phyloP scores from a whole-genome alignment of 768 basidiomycete genomes.

The Kwoniella dejecticola region DNA sequence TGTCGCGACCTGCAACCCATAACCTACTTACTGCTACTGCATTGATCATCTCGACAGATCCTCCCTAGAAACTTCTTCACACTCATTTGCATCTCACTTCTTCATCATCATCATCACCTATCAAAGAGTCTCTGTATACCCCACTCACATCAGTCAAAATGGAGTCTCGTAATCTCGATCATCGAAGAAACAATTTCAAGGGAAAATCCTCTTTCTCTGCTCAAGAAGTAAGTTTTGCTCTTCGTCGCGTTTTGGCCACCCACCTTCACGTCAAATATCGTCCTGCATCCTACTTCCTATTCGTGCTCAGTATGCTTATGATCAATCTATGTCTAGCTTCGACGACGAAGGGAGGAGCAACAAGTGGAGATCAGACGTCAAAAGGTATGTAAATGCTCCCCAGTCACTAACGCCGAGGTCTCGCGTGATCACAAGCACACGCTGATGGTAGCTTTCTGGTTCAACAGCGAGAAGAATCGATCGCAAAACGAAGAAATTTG shows the following conservation, averaged over 20 bases:
- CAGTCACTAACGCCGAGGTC: neutral
- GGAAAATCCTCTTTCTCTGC: conserved; percentile 56
- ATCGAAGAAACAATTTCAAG: conserved; percentile 55
- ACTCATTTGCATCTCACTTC: too few species aligned
- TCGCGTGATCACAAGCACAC: conserved; percentile 1
- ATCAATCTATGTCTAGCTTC: conserved; percentile 61
- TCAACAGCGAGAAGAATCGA: conserved; percentile 81
- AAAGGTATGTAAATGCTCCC: conserved; percentile 60
- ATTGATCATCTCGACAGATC: too few species aligned
- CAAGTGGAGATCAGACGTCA: conserved; percentile 98
- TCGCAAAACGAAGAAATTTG: conserved; percentile 95
- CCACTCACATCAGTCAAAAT: too few species aligned
- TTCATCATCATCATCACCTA: too few species aligned
- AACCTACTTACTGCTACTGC: too few species aligned
- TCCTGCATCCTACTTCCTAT: neutral
- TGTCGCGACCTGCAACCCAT: neutral
- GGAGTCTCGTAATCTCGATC: conserved; percentile 52
- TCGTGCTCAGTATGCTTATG: conserved; percentile 24
- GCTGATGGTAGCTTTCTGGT: neutral
- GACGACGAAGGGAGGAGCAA: conserved; percentile 94
- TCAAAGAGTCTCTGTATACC: too few species aligned
- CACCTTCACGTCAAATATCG: neutral
- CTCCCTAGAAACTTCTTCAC: too few species aligned
- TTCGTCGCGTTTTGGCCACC: conserved; percentile 22
- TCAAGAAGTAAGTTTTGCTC: conserved; percentile 49